Conservation (phyloP, 192 early-diverging fungal genomes). For the Chytriomyces hyalinus region DNA sequence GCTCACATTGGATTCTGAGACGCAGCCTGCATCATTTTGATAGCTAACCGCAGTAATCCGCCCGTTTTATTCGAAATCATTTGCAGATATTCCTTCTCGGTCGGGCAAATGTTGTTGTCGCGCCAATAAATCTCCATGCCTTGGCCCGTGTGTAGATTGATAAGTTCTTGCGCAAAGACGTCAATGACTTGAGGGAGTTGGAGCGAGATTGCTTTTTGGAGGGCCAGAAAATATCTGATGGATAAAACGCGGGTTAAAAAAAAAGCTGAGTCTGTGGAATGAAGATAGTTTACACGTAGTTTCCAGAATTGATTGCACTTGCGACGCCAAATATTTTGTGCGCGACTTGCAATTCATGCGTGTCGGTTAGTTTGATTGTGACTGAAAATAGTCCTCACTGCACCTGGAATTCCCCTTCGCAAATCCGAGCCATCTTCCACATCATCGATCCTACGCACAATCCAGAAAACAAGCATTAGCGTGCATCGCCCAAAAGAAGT, state of each 20-base stretch:
- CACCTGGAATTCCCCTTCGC: constrained; percentile 78
- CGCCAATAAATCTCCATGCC: constrained; percentile 98
- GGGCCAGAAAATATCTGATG: constrained; percentile 79
- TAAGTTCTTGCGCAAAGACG: constrained; percentile 91
- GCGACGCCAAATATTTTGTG: constrained; percentile 96
- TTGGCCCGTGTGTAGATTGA: constrained; percentile 93
- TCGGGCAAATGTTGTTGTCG: constrained; percentile 87
- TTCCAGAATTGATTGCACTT: constrained; percentile 93
- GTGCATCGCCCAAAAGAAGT: not conserved
- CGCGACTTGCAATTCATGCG: constrained; percentile 62
- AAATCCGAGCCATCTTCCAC: constrained; percentile 92
- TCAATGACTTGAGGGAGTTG: constrained; percentile 71
- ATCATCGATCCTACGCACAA: constrained; percentile 81
- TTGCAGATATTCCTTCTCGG: constrained; percentile 88
- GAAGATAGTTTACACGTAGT: constrained; percentile 74
- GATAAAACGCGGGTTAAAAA: constrained; percentile 1
- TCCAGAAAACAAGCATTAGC: constrained; percentile 1
- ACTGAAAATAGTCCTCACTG: not conserved
- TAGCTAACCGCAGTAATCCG: constrained; percentile 89
- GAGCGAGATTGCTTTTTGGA: constrained; percentile 75
- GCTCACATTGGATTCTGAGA: not conserved
- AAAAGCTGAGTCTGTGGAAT: not conserved
- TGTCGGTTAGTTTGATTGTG: not conserved
- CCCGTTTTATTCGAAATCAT: constrained; percentile 99
- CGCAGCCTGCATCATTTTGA: constrained; percentile 87